Percentiles rank a stretch among this genome's conserved stretches.
Evolutionary conservation across 1,284 basidiomycete species (phyloP).

Genomic region (Acaromyces ingoldii): DNA sequence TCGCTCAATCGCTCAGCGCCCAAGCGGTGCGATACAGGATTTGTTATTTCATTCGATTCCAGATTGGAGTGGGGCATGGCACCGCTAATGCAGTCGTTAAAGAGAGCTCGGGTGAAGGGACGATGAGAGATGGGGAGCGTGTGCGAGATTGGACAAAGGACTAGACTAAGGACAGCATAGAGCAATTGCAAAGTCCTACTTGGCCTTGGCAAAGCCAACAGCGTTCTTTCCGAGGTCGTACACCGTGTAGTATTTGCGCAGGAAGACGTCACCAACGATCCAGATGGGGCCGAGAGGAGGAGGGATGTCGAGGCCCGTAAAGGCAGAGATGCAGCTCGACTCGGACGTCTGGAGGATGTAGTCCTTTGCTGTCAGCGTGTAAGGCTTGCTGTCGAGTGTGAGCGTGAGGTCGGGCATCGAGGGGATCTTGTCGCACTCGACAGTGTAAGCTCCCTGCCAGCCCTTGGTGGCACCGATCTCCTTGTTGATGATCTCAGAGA

Average conservation of each 20-base stretch:
- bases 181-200: no score
- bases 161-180: no score
- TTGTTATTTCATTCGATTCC: no score
- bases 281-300: slow-evolving; percentile 79
- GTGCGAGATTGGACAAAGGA: no score
- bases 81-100: no score
- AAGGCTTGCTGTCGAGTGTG: slow-evolving; percentile 57
- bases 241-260: slow-evolving; percentile 81
- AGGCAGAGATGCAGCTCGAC: slow-evolving; percentile 89
- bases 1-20: no score
- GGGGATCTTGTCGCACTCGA: slow-evolving; percentile 82
- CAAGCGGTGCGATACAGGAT: no score
- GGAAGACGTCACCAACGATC: slow-evolving; percentile 70
- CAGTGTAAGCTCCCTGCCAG: slow-evolving; percentile 51
- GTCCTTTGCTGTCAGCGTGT: slow-evolving; percentile 74
- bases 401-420: slow-evolving; percentile 80
- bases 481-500: slow-evolving; percentile 96
- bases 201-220: slow-evolving; percentile 72
- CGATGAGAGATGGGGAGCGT: no score
- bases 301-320: slow-evolving; percentile 88
- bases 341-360: slow-evolving; percentile 76
- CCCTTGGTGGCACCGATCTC: slow-evolving; percentile 58
- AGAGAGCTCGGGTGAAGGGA: no score
- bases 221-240: slow-evolving; percentile 81
- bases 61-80: no score